These are phyloP conservation scores for Calocera cornea DNA, from an alignment of 768 basidiomycete species.

Conservation along the genomic window DNA sequence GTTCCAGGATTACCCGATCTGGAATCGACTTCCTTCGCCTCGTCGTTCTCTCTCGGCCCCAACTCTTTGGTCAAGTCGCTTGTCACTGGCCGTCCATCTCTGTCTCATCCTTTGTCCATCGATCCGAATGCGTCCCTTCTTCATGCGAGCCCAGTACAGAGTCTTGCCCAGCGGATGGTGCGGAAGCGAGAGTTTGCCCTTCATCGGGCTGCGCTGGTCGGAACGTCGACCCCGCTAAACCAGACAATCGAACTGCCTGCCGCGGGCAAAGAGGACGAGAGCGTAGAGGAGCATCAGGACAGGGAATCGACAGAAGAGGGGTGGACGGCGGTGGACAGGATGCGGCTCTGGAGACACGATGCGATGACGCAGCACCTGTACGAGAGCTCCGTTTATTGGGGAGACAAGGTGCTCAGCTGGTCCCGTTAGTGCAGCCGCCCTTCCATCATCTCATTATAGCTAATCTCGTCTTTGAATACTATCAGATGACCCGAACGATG, in stretches of 20 bases:
- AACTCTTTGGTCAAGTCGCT: slow-evolving; percentile 59
- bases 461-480: background rate
- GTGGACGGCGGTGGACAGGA: slow-evolving; percentile 85
- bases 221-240: background rate
- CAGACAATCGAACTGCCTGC: background rate
- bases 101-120: slow-evolving; percentile 37
- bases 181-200: background rate
- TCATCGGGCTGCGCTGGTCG: background rate
- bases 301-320: slow-evolving; percentile 27
- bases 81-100: slow-evolving; percentile 47
- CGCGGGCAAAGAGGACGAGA: slow-evolving; percentile 14
- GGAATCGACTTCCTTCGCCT: slow-evolving; percentile 17
- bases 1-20: background rate
- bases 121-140: slow-evolving; percentile 74
- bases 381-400: slow-evolving; percentile 96
- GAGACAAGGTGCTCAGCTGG: slow-evolving; percentile 91
- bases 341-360: slow-evolving; percentile 95
- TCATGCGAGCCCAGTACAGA: slow-evolving; percentile 48
- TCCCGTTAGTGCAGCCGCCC: slow-evolving; percentile 59
- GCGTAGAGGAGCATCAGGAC: slow-evolving; percentile 42
- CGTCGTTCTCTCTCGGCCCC: slow-evolving; percentile 74
- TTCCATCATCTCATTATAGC: background rate
- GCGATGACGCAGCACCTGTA: slow-evolving; percentile 98
- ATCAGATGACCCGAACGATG: slow-evolving; percentile 88
- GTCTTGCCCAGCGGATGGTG: background rate